phyloP scores from a whole-genome alignment of 177 flowering plant genomes.

The Vitis hybrid region DNA sequence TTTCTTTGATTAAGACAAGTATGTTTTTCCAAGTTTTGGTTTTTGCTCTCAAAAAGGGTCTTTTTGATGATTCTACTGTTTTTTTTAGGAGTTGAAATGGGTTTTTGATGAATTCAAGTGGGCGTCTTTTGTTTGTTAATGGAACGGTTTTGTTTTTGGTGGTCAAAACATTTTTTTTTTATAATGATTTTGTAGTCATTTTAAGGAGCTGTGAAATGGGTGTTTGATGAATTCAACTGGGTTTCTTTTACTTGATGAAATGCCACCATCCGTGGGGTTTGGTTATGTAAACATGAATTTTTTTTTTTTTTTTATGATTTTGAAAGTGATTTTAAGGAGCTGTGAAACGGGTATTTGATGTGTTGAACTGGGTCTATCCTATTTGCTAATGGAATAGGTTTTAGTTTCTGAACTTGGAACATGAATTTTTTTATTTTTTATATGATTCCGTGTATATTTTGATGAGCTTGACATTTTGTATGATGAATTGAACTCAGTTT shows the following conservation, averaged over 20 bases:
- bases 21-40: neutral
- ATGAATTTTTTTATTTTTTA: neutral
- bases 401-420: too few relatives aligned
- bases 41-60: neutral
- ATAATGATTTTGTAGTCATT: neutral
- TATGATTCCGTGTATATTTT: neutral
- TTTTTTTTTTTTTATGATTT: too few relatives aligned
- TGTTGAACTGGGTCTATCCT: neutral
- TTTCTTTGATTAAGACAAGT: too few relatives aligned
- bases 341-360: neutral
- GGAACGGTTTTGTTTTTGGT: neutral
- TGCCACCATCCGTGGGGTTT: neutral
- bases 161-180: neutral
- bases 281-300: neutral
- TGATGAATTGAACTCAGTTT: neutral
- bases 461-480: neutral
- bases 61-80: neutral
- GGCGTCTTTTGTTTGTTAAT: neutral
- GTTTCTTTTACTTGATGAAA: neutral
- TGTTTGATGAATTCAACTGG: neutral
- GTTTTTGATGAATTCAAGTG: neutral
- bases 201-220: neutral
- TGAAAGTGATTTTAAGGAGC: neutral
- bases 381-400: constrained; percentile 5
- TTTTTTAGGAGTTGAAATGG: neutral